Conservation (phyloP, 192 early-diverging fungal genomes). For the Rhizoclosmatium globosum region DNA sequence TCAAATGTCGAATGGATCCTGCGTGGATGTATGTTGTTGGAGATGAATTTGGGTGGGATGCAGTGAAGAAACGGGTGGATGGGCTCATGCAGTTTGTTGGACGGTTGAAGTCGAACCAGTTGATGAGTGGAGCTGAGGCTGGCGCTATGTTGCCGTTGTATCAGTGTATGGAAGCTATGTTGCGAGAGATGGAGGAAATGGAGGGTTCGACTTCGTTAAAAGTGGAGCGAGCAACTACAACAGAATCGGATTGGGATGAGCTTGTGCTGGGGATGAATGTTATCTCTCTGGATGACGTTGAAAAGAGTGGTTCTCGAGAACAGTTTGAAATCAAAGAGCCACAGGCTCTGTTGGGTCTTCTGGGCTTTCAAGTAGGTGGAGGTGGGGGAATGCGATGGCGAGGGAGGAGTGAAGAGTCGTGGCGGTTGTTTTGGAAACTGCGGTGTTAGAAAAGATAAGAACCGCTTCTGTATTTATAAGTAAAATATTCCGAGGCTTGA, state of each 20-base stretch:
- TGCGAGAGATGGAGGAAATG: not conserved
- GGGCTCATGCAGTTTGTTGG: not conserved
- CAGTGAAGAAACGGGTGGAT: not conserved
- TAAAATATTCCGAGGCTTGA: too few species aligned
- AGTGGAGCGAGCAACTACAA: too few species aligned
- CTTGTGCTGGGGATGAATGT: conserved; percentile 16
- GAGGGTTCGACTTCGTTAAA: not conserved
- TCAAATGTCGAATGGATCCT: not conserved
- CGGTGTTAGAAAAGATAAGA: too few species aligned
- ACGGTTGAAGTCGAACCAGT: not conserved
- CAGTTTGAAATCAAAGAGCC: not conserved
- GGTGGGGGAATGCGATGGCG: not conserved
- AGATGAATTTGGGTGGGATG: not conserved
- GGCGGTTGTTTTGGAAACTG: not conserved
- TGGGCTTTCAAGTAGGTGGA: not conserved
- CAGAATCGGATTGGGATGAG: not conserved
- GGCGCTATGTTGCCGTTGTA: not conserved
- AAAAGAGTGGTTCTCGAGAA: not conserved
- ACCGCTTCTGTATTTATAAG: too few species aligned
- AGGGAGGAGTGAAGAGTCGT: not conserved
- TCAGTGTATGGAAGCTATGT: conserved; percentile 7
- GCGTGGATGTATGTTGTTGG: not conserved
- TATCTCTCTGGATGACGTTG: not conserved
- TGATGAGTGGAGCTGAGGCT: not conserved
- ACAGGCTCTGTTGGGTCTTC: not conserved